Base-by-base conservation (phyloP, 352 stramenopile species). In the Globisporangium paroecandrum region DNA sequence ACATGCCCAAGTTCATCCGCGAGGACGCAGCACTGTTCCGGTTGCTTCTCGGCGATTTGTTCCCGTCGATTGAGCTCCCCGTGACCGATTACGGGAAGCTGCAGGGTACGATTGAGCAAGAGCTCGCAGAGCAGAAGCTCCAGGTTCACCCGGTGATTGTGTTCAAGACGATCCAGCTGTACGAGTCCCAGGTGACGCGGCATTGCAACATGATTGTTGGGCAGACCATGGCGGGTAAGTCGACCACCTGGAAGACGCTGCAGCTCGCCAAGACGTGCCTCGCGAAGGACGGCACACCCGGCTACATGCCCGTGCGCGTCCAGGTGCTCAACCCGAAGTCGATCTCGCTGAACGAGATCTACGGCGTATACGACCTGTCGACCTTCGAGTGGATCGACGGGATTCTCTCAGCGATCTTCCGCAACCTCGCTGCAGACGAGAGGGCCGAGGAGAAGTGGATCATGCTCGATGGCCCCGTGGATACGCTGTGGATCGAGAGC, bases 121-220 rank as follows among this genome's bases (percentile, higher is more conserved):
- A 97, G 51, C 69, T 98, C 10, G 61, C 76, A 3, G 85, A 91
- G 46, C 77, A 91, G 56, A 93, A 93, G 25, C 77, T 98, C 6
- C 94, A 98, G 67, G 81, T 96, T 15, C 89, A 98, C 22, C 79
- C 80, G 0, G 79, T 90, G 12, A 98, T 98, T 54, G 89, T 98
- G 47, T 96, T 93, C 68, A 98, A 98, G 78, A 94, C 97, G 1
- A 98, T 98, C 38, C 95, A 98, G 68, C 77, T 98, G 58, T 98
- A 97, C 67, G 95, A 98, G 62, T 97, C 94, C 0, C 96, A 98
- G 68, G 88, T 98, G 41, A 98, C 97, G 24, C 91, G 95, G 1
- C 97, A 98, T 63, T 97, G 95, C 58, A 97, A 96, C 46, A 98
- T 97, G 76, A 93, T 98, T 34, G 94, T 98, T 7, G 94, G 94